phyloP scores from a whole-genome alignment of 208 protist genomes.

The Acanthamoeba royreba region DNA sequence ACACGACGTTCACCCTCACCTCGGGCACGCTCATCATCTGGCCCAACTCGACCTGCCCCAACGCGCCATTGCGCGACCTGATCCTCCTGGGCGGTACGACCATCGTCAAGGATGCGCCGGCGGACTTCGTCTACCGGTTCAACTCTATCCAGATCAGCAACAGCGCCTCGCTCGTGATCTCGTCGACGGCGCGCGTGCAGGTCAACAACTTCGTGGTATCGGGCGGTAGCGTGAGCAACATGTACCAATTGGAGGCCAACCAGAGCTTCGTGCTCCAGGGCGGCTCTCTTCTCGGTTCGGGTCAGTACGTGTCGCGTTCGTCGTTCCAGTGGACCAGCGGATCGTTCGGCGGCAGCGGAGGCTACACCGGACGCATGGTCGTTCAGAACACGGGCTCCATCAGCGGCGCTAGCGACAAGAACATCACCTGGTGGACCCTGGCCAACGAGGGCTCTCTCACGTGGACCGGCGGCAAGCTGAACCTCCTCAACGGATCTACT shows the following conservation, averaged over 20 bases:
- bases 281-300: not conserved
- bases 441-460: not conserved
- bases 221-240: not conserved
- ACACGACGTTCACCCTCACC: not conserved
- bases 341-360: not conserved
- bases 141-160: slow-evolving; percentile 26
- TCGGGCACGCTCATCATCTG: slow-evolving; percentile 25
- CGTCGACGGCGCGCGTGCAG: not conserved
- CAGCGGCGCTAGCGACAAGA: not conserved
- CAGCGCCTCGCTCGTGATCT: not conserved
- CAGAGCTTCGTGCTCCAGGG: not conserved
- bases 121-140: slow-evolving; percentile 44
- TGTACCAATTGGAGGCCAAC: not conserved
- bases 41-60: slow-evolving; percentile 14
- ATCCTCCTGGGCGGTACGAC: not conserved
- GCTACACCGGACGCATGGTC: not conserved
- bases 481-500: not conserved
- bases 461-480: not conserved
- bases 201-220: not conserved
- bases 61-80: slow-evolving; percentile 4
- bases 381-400: not conserved
- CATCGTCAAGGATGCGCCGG: not conserved
- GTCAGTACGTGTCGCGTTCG: not conserved
- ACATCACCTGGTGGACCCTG: not conserved
- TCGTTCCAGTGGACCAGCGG: not conserved